Conservation (phyloP, 1,284 basidiomycete species). For the Fomitopsis palustris region DNA sequence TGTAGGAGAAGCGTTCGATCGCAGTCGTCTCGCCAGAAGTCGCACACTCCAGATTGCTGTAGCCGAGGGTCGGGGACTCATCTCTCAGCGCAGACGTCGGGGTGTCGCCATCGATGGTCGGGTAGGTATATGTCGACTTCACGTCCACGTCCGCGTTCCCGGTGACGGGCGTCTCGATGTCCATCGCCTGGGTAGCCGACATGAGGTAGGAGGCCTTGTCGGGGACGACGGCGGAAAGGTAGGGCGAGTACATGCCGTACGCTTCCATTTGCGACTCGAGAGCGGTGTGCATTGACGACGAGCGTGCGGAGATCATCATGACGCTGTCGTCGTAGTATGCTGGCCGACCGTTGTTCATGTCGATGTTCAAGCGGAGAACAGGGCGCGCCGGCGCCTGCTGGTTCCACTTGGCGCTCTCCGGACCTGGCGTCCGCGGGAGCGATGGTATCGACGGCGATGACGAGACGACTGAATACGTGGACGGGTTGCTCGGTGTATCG, state of each 20-base stretch:
- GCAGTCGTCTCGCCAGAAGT: slow-evolving; percentile 9
- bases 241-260: slow-evolving; percentile 23
- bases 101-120: slow-evolving; percentile 22
- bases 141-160: slow-evolving; percentile 24
- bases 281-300: slow-evolving; percentile 69
- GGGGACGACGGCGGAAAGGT: slow-evolving; percentile 18
- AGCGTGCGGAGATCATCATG: slow-evolving; percentile 48
- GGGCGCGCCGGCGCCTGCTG: slow-evolving; percentile 30
- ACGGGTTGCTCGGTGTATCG: slow-evolving; percentile 24
- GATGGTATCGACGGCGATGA: slow-evolving; percentile 29
- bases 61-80: slow-evolving; percentile 25
- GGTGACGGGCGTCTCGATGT: slow-evolving; percentile 23
- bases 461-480: slow-evolving; percentile 28
- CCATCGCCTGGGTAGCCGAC: slow-evolving; percentile 19
- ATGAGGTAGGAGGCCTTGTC: slow-evolving; percentile 22
- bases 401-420: slow-evolving; percentile 37
- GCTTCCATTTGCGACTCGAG: slow-evolving; percentile 40
- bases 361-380: slow-evolving; percentile 50
- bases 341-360: slow-evolving; percentile 51
- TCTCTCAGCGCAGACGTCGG: slow-evolving; percentile 17
- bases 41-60: slow-evolving; percentile 13
- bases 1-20: slow-evolving; percentile 13
- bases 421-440: slow-evolving; percentile 42
- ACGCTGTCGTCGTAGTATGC: slow-evolving; percentile 50
- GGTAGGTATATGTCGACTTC: slow-evolving; percentile 18